Base-by-base conservation (phyloP, 495 filamentous ascomycete species). In the Cairneyella variabilis region DNA sequence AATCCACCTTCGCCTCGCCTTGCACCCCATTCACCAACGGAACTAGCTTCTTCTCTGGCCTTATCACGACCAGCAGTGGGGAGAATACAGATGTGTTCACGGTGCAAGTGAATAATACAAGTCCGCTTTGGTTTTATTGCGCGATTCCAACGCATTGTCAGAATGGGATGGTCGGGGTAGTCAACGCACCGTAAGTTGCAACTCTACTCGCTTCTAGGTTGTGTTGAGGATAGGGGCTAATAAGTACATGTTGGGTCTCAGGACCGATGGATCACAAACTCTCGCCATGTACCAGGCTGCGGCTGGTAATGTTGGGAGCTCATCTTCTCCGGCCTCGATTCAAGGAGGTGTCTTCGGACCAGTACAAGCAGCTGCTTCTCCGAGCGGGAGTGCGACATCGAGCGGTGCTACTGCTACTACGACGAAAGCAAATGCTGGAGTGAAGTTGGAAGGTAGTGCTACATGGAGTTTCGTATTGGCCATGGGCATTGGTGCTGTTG, bases 1-100 rank as follows among this genome's bases (percentile, higher is more conserved):
- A 88, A 67, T 78, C 80, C 32, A 73, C 71, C 52, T 90, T 89
- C 67, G 72, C 76, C 57, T 64, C 74, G 46, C 84, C 87, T 1
- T 91, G 87, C 70, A 66, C 74, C n/a, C 80, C 82, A 40, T 63
- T 76, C 54, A 26, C 27, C 9, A 42, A 39, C 16, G 41, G 39
- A 20, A 42, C 39, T 30, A 51, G 59, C 37, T 53, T 58, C 53
- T 57, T 64, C 59, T 66, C 61, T 21, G 61, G 62, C 65, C 75
- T 69, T 53, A 53, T 66, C 61, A 70, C 21, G 5, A 50, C 28
- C 30, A 22, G n/a, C 3, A 20, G 68, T 0, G 80, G 79, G n/a
- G 37, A 20, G 11, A 41, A 36, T 26, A 7, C 25, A 66, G 50
- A 69, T 71, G 56, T 71, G 42, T 78, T 71, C 58, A 64, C 61